Base-by-base conservation (phyloP, 495 filamentous ascomycete genomes). In the Tetracladium marchalianum region DNA sequence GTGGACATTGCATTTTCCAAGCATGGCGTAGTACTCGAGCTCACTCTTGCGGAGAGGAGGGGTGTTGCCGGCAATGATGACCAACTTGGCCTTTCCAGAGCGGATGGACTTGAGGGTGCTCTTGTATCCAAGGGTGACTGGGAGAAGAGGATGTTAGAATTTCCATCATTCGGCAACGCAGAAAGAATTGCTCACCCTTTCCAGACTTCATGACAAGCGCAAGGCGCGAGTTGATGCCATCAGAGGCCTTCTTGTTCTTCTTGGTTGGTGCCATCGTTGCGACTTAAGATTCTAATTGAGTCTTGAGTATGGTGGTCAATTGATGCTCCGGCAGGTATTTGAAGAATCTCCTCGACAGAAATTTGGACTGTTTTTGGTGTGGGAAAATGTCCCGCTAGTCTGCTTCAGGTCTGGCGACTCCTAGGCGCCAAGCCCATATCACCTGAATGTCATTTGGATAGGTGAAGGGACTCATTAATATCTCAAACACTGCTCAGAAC, bases 201-300 rank as follows among this genome's bases (percentile, higher is more conserved):
- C 89, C 90, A 49, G 81, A 85, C 79, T 95, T 96, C 84, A 96
- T 92, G 50, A 95, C 90, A 68, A 95, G 80, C 62, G 85, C 86
- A 12, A 67, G 53, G 67, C 85, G 83, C 65, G 81, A 81, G 74
- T 86, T 87, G 75, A 90, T 87, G 76, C 75, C 83, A 77, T 95
- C 87, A 61, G 84, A 80, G 62, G 85, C 80, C 73, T 90, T 92
- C 81, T 90, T 92, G 67, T 71, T 72, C 77, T 92, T 95, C 82
- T 95, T 95, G 35, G 59, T 60, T 64, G 85, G 85, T 66, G 88
- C 86, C 90, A 90, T 90, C 57, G 42, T 43, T 53, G 55, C 54
- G 47, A 5, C 46, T 53, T 17, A 43, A 47, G 54, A 51, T 47
- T 46, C 27, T 47, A 15, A 13, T 10, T 46, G 41, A 49, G 22